Conservation (phyloP, 2,329 filamentous ascomycete species). For the Dactylellina leptospora region DNA sequence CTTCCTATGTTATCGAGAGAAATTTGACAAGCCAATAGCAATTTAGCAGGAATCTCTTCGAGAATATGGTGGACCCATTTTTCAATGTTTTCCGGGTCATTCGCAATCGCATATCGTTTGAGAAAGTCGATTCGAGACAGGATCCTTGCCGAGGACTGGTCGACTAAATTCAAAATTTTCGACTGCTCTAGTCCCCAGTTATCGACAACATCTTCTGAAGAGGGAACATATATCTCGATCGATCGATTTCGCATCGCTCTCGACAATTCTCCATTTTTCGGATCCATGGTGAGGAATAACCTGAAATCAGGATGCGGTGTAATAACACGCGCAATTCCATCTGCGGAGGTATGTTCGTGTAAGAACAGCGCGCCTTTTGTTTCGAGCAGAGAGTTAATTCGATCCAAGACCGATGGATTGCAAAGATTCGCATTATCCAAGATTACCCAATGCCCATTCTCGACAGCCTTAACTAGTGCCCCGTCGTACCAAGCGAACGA, state of each 20-base stretch:
- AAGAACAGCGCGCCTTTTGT: slow-evolving; percentile 86
- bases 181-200: slow-evolving; percentile 13
- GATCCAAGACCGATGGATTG: slow-evolving; percentile 90
- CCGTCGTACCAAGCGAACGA: slow-evolving; percentile 97
- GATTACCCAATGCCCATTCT: slow-evolving; percentile 88
- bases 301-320: slow-evolving; percentile 85
- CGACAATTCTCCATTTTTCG: slow-evolving; percentile 89
- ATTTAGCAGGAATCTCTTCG: slow-evolving; percentile 11
- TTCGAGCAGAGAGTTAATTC: slow-evolving; percentile 92
- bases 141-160: slow-evolving; percentile 31
- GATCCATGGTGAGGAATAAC: slow-evolving; percentile 92
- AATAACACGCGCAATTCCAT: slow-evolving; percentile 82
- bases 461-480: slow-evolving; percentile 83
- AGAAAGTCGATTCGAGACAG: slow-evolving; percentile 32
- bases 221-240: slow-evolving; percentile 75
- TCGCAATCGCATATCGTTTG: slow-evolving; percentile 3
- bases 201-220: slow-evolving; percentile 44
- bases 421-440: slow-evolving; percentile 98
- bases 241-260: slow-evolving; percentile 96
- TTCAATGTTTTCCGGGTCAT: slow-evolving; percentile 12
- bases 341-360: slow-evolving; percentile 86
- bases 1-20: no score
- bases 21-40: no score
- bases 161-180: slow-evolving; percentile 33
- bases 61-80: slow-evolving; percentile 41